Evolutionary conservation across 768 basidiomycete genomes (phyloP).

Genomic region (Phylloporus sp.): DNA sequence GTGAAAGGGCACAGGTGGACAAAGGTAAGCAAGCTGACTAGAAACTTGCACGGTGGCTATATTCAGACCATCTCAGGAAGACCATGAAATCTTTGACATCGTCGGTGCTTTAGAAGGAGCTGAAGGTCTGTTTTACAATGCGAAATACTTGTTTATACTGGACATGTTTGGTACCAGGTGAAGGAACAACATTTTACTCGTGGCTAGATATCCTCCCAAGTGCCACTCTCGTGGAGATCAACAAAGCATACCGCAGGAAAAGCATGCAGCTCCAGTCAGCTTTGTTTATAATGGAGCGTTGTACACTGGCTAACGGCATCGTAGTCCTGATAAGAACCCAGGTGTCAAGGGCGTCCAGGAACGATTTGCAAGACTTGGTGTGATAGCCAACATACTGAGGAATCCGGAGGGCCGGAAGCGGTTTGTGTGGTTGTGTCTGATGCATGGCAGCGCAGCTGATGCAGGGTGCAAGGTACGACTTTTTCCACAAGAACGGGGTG

Average conservation of each 20-base stretch:
- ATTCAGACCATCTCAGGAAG: conserved; percentile 52
- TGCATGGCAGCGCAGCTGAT: background rate
- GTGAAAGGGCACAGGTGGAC: conserved; percentile 54
- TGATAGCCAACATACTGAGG: conserved; percentile 78
- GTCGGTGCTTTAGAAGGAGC: conserved; percentile 74
- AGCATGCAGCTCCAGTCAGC: conserved; percentile 87
- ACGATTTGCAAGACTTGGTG: conserved; percentile 87
- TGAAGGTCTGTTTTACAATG: conserved; percentile 53
- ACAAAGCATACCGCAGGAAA: conserved; percentile 87
- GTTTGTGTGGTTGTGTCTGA: conserved; percentile 38
- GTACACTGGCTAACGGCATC: conserved; percentile 1
- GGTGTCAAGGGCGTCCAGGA: conserved; percentile 78
- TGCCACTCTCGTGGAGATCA: conserved; percentile 73
- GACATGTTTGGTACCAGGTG: conserved; percentile 43
- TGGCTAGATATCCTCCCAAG: conserved; percentile 80
- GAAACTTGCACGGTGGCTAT: background rate
- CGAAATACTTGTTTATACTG: conserved; percentile 2
- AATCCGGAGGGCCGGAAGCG: conserved; percentile 72
- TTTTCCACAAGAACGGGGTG: conserved; percentile 97
- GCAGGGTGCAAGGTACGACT: conserved; percentile 62
- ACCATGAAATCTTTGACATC: conserved; percentile 95
- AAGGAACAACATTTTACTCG: conserved; percentile 93
- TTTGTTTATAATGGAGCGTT: background rate
- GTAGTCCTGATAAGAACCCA: conserved; percentile 94
- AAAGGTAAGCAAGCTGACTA: conserved; percentile 42